phyloP scores from a whole-genome alignment of 495 filamentous ascomycete genomes.

The Cercophora samala region DNA sequence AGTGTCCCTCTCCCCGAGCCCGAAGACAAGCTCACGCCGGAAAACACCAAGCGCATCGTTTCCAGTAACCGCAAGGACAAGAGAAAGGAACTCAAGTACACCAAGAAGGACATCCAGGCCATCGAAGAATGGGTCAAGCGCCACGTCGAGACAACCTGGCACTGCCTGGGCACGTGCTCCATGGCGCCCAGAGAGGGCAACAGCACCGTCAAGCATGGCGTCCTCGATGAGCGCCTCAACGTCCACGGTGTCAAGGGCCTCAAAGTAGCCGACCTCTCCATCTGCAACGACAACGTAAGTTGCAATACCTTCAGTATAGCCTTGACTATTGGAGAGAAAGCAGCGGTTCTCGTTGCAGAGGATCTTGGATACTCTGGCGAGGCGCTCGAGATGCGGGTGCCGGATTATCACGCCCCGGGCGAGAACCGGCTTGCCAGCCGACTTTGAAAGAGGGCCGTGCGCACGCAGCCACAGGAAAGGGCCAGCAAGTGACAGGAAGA shows the following conservation, averaged over 20 bases:
- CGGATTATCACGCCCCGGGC: slow-evolving; percentile 57
- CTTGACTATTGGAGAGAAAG: slow-evolving; percentile 81
- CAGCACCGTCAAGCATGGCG: slow-evolving; percentile 75
- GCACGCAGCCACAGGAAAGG: background rate
- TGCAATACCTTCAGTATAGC: slow-evolving; percentile 77
- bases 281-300: slow-evolving; percentile 80
- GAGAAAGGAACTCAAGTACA: slow-evolving; percentile 63
- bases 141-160: slow-evolving; percentile 80
- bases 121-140: slow-evolving; percentile 76
- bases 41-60: slow-evolving; percentile 43
- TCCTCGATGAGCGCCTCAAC: slow-evolving; percentile 75
- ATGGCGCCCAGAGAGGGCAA: slow-evolving; percentile 80
- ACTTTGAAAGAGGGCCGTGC: background rate
- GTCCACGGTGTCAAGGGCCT: slow-evolving; percentile 77
- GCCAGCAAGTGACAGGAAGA: background rate
- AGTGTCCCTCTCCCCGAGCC: slow-evolving; percentile 38
- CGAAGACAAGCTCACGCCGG: slow-evolving; percentile 35
- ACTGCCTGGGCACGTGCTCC: slow-evolving; percentile 66
- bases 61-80: slow-evolving; percentile 53
- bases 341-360: slow-evolving; percentile 65
- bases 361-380: slow-evolving; percentile 72
- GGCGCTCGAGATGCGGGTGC: slow-evolving; percentile 73
- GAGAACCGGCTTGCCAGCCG: slow-evolving; percentile 36
- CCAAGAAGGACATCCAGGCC: slow-evolving; percentile 61
- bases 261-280: slow-evolving; percentile 76